Evolutionary conservation across 2,329 filamentous ascomycete genomes (phyloP).

Genomic region (Dactylonectria macrodidyma): DNA sequence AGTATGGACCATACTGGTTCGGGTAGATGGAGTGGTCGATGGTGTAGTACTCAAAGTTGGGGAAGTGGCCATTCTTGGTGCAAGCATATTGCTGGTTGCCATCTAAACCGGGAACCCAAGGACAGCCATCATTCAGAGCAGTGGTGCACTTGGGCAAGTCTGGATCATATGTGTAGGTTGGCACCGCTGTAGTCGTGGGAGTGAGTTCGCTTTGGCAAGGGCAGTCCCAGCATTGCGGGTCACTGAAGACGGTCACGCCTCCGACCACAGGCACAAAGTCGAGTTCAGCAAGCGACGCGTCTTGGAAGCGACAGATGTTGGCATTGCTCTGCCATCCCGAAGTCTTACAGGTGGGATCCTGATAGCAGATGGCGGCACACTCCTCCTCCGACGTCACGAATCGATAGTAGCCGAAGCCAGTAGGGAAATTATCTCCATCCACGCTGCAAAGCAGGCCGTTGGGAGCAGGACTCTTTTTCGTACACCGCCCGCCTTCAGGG

Average conservation of each 20-base stretch:
- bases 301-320: constrained; percentile 3
- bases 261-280: background rate
- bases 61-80: too few species aligned
- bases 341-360: background rate
- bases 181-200: background rate
- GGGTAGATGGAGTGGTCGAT: too few species aligned
- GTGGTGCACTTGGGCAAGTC: too few species aligned
- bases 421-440: constrained; percentile 4
- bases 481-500: constrained; percentile 10
- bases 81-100: too few species aligned
- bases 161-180: constrained; percentile 1
- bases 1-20: too few species aligned
- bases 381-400: constrained; percentile 2
- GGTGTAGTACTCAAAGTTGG: too few species aligned
- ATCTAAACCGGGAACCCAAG: too few species aligned
- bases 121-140: too few species aligned
- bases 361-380: constrained; percentile 8
- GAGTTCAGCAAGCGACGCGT: background rate
- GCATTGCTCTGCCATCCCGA: constrained; percentile 1
- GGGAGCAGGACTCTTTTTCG: background rate
- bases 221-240: constrained; percentile 11
- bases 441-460: background rate
- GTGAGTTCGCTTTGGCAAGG: constrained; percentile 5
- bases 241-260: constrained; percentile 5
- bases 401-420: constrained; percentile 11